Evolutionary conservation across 2,329 filamentous ascomycete species (phyloP).

Genomic region (Ophiostoma ulmi): DNA sequence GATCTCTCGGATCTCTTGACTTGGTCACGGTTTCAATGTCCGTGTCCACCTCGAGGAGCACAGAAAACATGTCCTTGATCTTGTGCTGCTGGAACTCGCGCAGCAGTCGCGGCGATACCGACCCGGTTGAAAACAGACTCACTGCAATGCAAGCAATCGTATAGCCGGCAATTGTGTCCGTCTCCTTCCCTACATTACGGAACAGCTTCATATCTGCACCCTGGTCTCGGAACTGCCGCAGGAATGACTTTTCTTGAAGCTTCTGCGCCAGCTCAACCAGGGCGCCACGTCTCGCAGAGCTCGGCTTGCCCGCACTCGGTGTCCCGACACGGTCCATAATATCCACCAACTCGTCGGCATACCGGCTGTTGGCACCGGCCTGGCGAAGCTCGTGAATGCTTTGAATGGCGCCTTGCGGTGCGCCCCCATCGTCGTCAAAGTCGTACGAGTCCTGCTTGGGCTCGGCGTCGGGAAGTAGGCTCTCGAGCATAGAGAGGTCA

Average conservation of each 20-base stretch:
- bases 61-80: slow-evolving; percentile 50
- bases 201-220: slow-evolving; percentile 66
- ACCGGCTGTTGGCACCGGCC: slow-evolving; percentile 61
- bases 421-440: slow-evolving; percentile 43
- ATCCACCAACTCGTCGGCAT: slow-evolving; percentile 61
- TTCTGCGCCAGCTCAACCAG: slow-evolving; percentile 57
- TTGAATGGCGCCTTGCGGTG: slow-evolving; percentile 49
- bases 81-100: slow-evolving; percentile 52
- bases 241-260: slow-evolving; percentile 57
- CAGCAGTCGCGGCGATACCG: slow-evolving; percentile 54
- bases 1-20: slow-evolving; percentile 43
- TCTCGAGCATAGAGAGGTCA: slow-evolving; percentile 29
- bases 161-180: slow-evolving; percentile 59
- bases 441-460: slow-evolving; percentile 31
- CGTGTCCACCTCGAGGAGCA: slow-evolving; percentile 48
- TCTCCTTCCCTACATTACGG: slow-evolving; percentile 53
- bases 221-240: slow-evolving; percentile 67
- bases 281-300: slow-evolving; percentile 52
- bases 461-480: slow-evolving; percentile 30
- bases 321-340: slow-evolving; percentile 55
- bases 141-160: slow-evolving; percentile 59
- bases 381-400: slow-evolving; percentile 62
- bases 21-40: slow-evolving; percentile 55
- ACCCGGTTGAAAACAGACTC: slow-evolving; percentile 53
- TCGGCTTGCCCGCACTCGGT: slow-evolving; percentile 41